A percentile compares a stretch with the other conserved stretches of the same genome.
These are phyloP conservation scores for Dispira simplex DNA, from an alignment of 192 early-diverging fungal genomes.

Conservation along the genomic window DNA sequence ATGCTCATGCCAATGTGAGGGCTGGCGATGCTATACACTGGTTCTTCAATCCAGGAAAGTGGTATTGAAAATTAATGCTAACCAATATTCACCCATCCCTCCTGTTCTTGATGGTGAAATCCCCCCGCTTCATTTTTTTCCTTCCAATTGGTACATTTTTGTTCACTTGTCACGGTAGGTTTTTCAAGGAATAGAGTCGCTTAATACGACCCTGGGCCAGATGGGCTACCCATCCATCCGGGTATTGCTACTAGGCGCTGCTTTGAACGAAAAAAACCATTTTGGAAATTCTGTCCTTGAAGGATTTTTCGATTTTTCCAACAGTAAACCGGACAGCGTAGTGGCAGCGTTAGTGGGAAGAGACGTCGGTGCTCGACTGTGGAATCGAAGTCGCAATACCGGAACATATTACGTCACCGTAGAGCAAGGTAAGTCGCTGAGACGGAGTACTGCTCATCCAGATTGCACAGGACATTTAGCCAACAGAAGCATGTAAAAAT, in stretches of 20 bases:
- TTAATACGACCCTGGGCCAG: not conserved
- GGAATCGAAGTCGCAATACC: not conserved
- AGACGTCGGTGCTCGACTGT: not conserved
- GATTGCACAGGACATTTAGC: too few species aligned
- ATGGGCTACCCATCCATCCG: conserved; percentile 1
- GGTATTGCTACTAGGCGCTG: not conserved
- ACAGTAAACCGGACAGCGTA: not conserved
- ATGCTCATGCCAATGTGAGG: not conserved
- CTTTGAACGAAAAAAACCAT: not conserved
- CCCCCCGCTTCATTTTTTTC: not conserved
- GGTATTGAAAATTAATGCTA: not conserved
- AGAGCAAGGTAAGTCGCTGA: not conserved
- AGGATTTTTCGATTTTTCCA: not conserved
- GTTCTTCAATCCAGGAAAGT: not conserved
- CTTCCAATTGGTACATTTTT: not conserved
- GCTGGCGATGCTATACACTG: not conserved
- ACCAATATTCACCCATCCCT: not conserved
- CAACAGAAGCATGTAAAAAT: too few species aligned
- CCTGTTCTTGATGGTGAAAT: not conserved
- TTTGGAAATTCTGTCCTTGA: not conserved
- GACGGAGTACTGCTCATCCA: too few species aligned
- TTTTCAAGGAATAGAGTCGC: not conserved
- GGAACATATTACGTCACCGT: not conserved
- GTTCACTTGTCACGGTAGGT: not conserved
- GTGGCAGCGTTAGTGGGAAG: not conserved